Evolutionary conservation across 495 filamentous ascomycete species (phyloP).

Genomic region (Hypoxylon crocopeplum): DNA sequence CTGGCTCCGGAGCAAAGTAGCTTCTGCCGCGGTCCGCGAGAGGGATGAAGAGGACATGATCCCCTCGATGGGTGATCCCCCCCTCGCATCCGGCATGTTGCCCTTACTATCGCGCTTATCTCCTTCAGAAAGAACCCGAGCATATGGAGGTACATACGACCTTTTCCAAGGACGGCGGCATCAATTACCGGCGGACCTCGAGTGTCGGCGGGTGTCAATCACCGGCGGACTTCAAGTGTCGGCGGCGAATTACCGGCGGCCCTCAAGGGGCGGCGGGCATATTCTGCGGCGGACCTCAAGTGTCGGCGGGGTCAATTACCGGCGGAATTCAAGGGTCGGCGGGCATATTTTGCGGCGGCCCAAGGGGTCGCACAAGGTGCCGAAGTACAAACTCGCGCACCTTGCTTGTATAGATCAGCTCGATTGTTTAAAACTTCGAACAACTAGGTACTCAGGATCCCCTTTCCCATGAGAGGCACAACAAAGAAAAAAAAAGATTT

Average conservation of each 20-base stretch:
- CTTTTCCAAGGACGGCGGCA: neutral
- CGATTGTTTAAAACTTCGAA: constrained; percentile 34
- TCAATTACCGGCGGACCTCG: no score
- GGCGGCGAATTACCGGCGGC: no score
- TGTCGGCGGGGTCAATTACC: no score
- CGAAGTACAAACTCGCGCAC: constrained; percentile 19
- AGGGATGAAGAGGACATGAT: constrained; percentile 3
- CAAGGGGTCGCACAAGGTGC: constrained; percentile 22
- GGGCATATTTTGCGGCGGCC: no score
- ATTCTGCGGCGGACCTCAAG: no score
- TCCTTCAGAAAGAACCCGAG: constrained; percentile 61
- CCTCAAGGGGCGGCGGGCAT: no score
- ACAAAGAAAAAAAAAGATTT: constrained; percentile 25
- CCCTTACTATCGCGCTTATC: constrained; percentile 64
- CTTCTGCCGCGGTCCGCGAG: constrained; percentile 43
- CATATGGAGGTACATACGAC: constrained; percentile 30
- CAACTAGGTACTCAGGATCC: constrained; percentile 22
- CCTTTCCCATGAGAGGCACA: constrained; percentile 23
- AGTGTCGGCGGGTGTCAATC: no score
- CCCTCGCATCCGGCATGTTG: constrained; percentile 43
- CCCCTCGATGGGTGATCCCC: neutral
- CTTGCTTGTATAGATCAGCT: constrained; percentile 27
- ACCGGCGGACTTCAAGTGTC: no score
- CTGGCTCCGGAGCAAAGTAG: constrained; percentile 63
- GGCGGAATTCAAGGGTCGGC: no score